Evolutionary conservation across 352 stramenopile species (phyloP), one percentile per base, ranked within the genome.

Genomic region (Bremia lactucae): DNA sequence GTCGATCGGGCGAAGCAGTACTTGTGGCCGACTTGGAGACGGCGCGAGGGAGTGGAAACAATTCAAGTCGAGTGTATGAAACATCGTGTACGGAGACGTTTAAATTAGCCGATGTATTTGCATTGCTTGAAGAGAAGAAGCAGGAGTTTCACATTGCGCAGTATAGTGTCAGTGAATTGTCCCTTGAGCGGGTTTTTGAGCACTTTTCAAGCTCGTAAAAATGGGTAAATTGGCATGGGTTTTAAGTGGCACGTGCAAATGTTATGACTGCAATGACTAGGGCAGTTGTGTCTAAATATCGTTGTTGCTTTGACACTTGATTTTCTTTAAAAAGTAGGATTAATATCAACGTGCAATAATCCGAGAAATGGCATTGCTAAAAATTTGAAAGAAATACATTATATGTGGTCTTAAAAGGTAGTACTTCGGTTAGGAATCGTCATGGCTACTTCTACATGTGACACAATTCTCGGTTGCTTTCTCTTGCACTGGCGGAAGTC

Each of bases 131-230:
- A 49, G 39, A 40, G 6, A 59, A 68, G 42, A 96, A 95, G 63
- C 20, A 43, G 4, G 43, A 37, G 16, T 83, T 94, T 37, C 34
- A 57, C 9, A 84, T 97, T 36, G 58, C 75, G 38, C 81, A 93
- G 39, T 97, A 97, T 61, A 93, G 67, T 46, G 67, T 97, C 23
- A 93, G 77, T 29, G 87, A 97, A 48, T 62, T 93, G 26, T 94
- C 87, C 0, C 69, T 97, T 1, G 90, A 97, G 60, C 78, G 84
- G 15, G 83, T 97, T 11, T 97, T 97, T 55, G 91, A 96, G 58
- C 68, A 94, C 46, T 95, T 97, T 43, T 88, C 85, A 31, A 46
- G 35, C 18, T 36, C 4, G 26, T 4, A 33, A 3, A 4, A 28
- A 28, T 28, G 10, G 24, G 10, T 28, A 28, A 28, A 28, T 28